Evolutionary conservation across 768 basidiomycete species (phyloP), one percentile per base, ranked within the genome.

Genomic region (Candolleomyces efflorescens): DNA sequence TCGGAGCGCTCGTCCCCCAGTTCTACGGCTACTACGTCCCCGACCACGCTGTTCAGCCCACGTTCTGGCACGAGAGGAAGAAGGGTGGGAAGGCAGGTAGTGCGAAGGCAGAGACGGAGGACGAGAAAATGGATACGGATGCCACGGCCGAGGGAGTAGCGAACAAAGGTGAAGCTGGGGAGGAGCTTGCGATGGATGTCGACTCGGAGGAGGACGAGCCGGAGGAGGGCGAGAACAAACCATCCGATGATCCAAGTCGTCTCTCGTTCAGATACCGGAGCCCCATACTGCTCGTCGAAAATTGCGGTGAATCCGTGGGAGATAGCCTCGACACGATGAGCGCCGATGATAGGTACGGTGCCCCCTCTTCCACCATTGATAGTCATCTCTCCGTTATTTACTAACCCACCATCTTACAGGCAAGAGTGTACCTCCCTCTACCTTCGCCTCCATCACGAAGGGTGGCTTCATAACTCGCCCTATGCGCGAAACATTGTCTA

Each of bases 11-110:
- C 50, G 79, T 82, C 2, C 85, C 86, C 0, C 83, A 85, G 64
- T 87, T 80, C 66, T 87, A 82, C 61, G 85, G 86, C 1, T 83
- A 82, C 67, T 87, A 86, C 62, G 64, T 62, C 7, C 69, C 69
- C 10, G 62, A 64, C 38, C 11, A n/a, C 5, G 22, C 15, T 4
- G 32, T 38, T 20, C 24, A 24, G 3, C 23, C 27, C 7, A 38
- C 36, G 13, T 10, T 39, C 6, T 38, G 51, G 51, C 17, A 53
- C 3, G 12, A 1, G 23, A 64, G 24, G 54, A 59, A 18, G 48
- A n/a, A 49, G 44, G 55, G 45, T 10, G 53, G 53, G 5, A 72
- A 20, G 37, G 55, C 47, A 10, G 54, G 52, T 3, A 71, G 13
- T 36, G 18, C 27, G 13, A 27, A 50, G 15, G n/a, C 17, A 44